Evolutionary conservation across 1,139 yeast species (phyloP).

Genomic region (Suhomyces choctaworum): DNA sequence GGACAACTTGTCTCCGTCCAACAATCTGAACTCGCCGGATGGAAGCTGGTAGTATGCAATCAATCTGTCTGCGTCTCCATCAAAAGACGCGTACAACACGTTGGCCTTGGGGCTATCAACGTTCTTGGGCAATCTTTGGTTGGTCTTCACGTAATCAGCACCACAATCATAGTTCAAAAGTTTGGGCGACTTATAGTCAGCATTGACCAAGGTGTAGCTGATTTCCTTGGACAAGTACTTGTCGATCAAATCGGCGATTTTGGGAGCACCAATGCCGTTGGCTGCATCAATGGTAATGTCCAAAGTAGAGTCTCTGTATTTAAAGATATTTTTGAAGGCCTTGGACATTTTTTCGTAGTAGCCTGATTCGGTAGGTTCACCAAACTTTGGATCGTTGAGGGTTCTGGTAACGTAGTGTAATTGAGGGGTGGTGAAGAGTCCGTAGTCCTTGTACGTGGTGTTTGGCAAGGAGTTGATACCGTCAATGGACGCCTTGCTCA

Average conservation of each 20-base stretch:
- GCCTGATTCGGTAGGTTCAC: slow-evolving; percentile 64
- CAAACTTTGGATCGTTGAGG: slow-evolving; percentile 63
- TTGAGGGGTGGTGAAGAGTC: slow-evolving; percentile 89
- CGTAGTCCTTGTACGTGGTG: slow-evolving; percentile 55
- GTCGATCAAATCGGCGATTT: slow-evolving; percentile 51
- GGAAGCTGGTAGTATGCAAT: slow-evolving; percentile 72
- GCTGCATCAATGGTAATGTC: slow-evolving; percentile 80
- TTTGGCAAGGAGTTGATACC: slow-evolving; percentile 56
- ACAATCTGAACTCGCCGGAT: slow-evolving; percentile 54
- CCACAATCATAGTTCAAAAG: slow-evolving; percentile 81
- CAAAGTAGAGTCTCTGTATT: slow-evolving; percentile 30
- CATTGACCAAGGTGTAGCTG: slow-evolving; percentile 57
- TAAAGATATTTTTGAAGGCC: slow-evolving; percentile 36
- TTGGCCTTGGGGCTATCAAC: slow-evolving; percentile 41
- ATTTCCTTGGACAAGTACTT: slow-evolving; percentile 44
- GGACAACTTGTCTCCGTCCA: slow-evolving; percentile 95
- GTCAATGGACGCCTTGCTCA: slow-evolving; percentile 63
- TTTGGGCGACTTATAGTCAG: slow-evolving; percentile 53
- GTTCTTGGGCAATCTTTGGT: slow-evolving; percentile 73
- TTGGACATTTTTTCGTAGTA: slow-evolving; percentile 65
- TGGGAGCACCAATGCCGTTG: slow-evolving; percentile 94
- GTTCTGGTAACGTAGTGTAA: slow-evolving; percentile 83
- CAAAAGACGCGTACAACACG: slow-evolving; percentile 77
- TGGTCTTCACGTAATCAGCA: slow-evolving; percentile 92
- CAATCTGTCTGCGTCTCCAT: slow-evolving; percentile 97